A percentile compares a stretch with the other conserved stretches of the same genome.
Evolutionary conservation across 768 basidiomycete species (phyloP).

Genomic region (Floccularia luteovirens): DNA sequence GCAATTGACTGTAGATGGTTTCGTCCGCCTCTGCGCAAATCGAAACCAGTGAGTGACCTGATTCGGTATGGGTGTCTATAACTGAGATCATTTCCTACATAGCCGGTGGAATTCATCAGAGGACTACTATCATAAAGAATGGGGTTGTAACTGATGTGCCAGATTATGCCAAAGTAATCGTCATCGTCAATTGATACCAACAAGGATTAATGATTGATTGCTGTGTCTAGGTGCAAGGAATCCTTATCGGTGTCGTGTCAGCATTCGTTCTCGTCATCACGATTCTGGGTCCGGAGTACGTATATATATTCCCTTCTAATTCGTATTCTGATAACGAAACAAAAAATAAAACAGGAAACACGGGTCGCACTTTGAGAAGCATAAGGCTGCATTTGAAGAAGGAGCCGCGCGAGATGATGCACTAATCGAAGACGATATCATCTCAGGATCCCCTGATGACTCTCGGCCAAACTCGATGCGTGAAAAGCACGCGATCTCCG

Average conservation of each 20-base stretch:
- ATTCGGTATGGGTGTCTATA: conserved; percentile 11
- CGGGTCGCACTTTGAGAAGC: conserved; percentile 77
- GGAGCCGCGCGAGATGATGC: conserved; percentile 50
- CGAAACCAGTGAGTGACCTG: conserved; percentile 48
- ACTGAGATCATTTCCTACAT: conserved; percentile 1
- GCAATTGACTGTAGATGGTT: conserved; percentile 33
- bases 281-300: conserved; percentile 71
- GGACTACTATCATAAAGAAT: conserved; percentile 37
- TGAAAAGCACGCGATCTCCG: too few species aligned
- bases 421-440: conserved; percentile 14
- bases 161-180: conserved; percentile 51
- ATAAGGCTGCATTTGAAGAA: conserved; percentile 72
- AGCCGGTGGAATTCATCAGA: conserved; percentile 57
- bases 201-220: conserved; percentile 3
- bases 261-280: conserved; percentile 72
- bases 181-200: neutral
- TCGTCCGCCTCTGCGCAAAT: conserved; percentile 75
- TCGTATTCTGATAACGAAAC: neutral
- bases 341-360: conserved; percentile 40
- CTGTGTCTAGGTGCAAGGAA: conserved; percentile 58
- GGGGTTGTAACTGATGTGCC: conserved; percentile 37
- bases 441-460: neutral
- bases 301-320: conserved; percentile 7
- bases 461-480: neutral
- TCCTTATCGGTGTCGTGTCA: conserved; percentile 78